Percentiles rank a stretch among this genome's conserved stretches.
phyloP scores from a whole-genome alignment of 495 filamentous ascomycete species.

The Penicillium arizonense region DNA sequence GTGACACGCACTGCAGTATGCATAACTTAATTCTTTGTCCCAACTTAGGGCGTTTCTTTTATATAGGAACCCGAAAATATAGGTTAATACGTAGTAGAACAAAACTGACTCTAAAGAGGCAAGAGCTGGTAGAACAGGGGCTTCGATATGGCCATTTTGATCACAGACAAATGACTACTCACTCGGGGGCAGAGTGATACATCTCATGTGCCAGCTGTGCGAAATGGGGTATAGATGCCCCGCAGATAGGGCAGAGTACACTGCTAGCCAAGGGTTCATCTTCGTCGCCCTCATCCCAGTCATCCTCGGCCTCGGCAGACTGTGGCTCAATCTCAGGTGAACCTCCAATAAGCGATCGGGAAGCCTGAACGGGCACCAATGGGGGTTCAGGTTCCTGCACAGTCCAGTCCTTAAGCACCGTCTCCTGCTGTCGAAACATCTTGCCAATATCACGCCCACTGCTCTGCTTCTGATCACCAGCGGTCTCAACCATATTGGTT shows the following conservation, averaged over 20 bases:
- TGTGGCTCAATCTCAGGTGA: slow-evolving; percentile 13
- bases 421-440: slow-evolving; percentile 71
- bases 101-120: too few species aligned
- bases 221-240: slow-evolving; percentile 65
- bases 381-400: slow-evolving; percentile 5
- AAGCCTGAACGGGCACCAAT: background rate
- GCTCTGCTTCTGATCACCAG: slow-evolving; percentile 47
- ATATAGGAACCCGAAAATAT: too few species aligned
- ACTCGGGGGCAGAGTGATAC: slow-evolving; percentile 53
- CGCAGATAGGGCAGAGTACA: slow-evolving; percentile 57
- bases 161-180: background rate
- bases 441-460: slow-evolving; percentile 58
- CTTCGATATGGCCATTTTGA: background rate
- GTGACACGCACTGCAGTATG: too few species aligned
- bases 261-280: slow-evolving; percentile 29
- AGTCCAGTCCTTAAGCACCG: slow-evolving; percentile 61
- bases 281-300: slow-evolving; percentile 38
- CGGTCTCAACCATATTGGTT: slow-evolving; percentile 74
- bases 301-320: slow-evolving; percentile 9
- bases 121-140: too few species aligned
- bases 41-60: too few species aligned
- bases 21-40: too few species aligned
- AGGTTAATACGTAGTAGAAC: too few species aligned
- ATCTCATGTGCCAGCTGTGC: slow-evolving; percentile 70
- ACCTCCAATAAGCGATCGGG: background rate